Evolutionary conservation across 192 early-diverging fungal genomes (phyloP).

Genomic region (Backusella macrospora): DNA sequence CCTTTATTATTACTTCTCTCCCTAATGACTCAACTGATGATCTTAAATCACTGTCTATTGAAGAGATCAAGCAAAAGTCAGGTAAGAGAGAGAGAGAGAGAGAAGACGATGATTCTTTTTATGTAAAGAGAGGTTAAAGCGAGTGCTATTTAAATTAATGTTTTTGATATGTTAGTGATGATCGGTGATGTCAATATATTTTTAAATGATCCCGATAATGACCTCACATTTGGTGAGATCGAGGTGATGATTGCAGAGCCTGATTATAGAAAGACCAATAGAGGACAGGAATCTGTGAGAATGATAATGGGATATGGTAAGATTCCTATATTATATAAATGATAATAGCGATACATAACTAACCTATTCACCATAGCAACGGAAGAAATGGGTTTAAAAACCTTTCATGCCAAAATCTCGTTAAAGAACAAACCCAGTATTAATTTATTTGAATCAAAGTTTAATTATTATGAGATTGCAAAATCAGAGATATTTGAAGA

Average conservation of each 20-base stretch:
- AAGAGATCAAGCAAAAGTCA: slow-evolving; percentile 36
- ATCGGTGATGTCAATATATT: slow-evolving; percentile 96
- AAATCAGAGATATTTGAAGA: slow-evolving; percentile 68
- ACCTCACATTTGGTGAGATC: slow-evolving; percentile 76
- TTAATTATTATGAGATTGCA: slow-evolving; percentile 59
- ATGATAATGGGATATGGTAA: slow-evolving; percentile 73
- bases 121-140: no score
- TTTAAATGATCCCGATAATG: slow-evolving; percentile 76
- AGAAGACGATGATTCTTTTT: slow-evolving; percentile 46
- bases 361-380: slow-evolving; percentile 9
- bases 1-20: slow-evolving; percentile 67
- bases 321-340: not conserved
- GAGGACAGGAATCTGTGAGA: slow-evolving; percentile 55
- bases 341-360: not conserved
- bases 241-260: slow-evolving; percentile 94
- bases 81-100: slow-evolving; percentile 20
- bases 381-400: slow-evolving; percentile 47
- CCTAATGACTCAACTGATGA: slow-evolving; percentile 23
- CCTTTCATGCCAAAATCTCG: slow-evolving; percentile 69
- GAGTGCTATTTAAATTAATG: not conserved
- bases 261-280: slow-evolving; percentile 50
- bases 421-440: slow-evolving; percentile 62
- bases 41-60: slow-evolving; percentile 21
- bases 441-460: slow-evolving; percentile 57
- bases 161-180: slow-evolving; percentile 58